phyloP scores from a whole-genome alignment of 2,329 filamentous ascomycete species.

The Alternaria metachromatica region DNA sequence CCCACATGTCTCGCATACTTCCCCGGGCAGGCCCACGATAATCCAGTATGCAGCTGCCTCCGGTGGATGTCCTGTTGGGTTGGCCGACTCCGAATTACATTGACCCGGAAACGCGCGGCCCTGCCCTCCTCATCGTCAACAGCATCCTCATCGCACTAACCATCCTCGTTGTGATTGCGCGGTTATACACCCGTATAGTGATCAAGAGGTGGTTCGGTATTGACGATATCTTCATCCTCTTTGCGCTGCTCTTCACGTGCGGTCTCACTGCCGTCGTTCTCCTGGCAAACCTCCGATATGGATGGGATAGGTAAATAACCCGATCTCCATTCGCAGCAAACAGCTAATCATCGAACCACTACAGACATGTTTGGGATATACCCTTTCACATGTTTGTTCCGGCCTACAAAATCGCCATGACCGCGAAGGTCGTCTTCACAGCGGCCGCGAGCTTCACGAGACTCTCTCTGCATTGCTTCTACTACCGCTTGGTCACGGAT shows the following conservation, averaged over 20 bases:
- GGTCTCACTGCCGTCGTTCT: slow-evolving; percentile 50
- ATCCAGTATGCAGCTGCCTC: slow-evolving; percentile 38
- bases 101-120: slow-evolving; percentile 49
- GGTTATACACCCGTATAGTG: slow-evolving; percentile 50
- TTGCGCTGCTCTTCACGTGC: slow-evolving; percentile 49
- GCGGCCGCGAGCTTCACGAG: slow-evolving; percentile 53
- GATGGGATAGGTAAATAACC: slow-evolving; percentile 41
- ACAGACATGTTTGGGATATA: slow-evolving; percentile 54
- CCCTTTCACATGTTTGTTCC: slow-evolving; percentile 30
- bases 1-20: slow-evolving; percentile 11
- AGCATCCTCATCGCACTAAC: slow-evolving; percentile 49
- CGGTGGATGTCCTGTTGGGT: slow-evolving; percentile 35
- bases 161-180: slow-evolving; percentile 43
- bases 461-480: slow-evolving; percentile 55
- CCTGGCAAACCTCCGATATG: slow-evolving; percentile 50
- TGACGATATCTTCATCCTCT: slow-evolving; percentile 51
- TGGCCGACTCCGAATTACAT: slow-evolving; percentile 53
- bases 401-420: slow-evolving; percentile 49
- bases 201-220: slow-evolving; percentile 53
- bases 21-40: slow-evolving; percentile 4
- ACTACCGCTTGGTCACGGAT: slow-evolving; percentile 54
- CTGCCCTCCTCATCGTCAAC: slow-evolving; percentile 50
- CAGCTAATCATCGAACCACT: background rate
- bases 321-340: background rate
- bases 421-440: slow-evolving; percentile 52